These are phyloP conservation scores for Verticillium nonalfalfae DNA, from an alignment of 2,329 filamentous ascomycete species.

Conservation along the genomic window DNA sequence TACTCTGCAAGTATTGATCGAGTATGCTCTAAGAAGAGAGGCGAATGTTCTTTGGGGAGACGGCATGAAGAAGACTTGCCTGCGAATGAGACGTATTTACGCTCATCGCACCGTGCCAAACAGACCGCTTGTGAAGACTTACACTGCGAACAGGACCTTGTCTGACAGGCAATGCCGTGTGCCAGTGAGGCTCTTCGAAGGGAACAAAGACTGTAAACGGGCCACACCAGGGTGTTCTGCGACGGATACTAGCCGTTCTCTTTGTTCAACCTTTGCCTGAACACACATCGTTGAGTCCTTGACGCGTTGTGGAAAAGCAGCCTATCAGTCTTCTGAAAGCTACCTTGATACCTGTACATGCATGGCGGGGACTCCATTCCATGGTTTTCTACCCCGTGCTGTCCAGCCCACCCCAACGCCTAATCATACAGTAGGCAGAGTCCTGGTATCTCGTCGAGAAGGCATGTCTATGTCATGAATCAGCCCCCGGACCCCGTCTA, in stretches of 20 bases:
- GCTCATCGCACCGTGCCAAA: background rate
- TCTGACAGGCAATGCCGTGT: background rate
- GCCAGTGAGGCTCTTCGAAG: background rate
- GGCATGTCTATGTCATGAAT: slow-evolving; percentile 5
- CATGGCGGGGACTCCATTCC: slow-evolving; percentile 9
- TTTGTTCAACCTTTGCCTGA: background rate
- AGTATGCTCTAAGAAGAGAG: background rate
- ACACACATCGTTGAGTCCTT: background rate
- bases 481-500: slow-evolving; percentile 10
- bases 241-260: background rate
- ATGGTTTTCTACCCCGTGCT: slow-evolving; percentile 10
- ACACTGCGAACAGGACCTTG: background rate
- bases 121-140: background rate
- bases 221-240: background rate
- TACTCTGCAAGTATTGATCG: background rate
- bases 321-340: background rate
- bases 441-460: slow-evolving; percentile 13
- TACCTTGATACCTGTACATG: slow-evolving; percentile 1
- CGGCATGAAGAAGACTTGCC: background rate
- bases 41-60: background rate
- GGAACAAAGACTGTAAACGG: background rate
- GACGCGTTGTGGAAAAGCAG: background rate
- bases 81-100: background rate
- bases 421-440: slow-evolving; percentile 16
- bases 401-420: slow-evolving; percentile 11